Conservation (phyloP, 2,329 filamentous ascomycete species). For the Ilyonectria destructans region DNA sequence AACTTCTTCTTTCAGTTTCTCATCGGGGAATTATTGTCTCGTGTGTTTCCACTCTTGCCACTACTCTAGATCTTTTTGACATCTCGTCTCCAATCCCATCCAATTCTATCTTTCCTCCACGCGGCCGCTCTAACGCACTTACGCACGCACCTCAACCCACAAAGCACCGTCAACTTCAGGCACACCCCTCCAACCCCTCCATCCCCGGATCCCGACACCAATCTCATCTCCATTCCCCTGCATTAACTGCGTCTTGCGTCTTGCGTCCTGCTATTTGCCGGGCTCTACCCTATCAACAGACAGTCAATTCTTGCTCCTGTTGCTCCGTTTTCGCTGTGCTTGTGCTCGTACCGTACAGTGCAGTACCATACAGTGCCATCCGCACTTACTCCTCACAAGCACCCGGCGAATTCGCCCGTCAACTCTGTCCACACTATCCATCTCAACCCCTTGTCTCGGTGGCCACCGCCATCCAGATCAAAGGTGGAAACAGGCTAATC, state of each 20-base stretch:
- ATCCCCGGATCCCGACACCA: conserved; percentile 34
- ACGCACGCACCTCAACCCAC: conserved; percentile 2
- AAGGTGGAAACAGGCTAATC: conserved; percentile 25
- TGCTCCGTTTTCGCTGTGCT: conserved; percentile 24
- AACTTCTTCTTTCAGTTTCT: conserved; percentile 35
- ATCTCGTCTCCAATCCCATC: conserved; percentile 4
- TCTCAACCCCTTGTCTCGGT: conserved; percentile 19
- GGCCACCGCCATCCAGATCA: conserved; percentile 9
- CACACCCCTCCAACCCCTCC: conserved; percentile 20
- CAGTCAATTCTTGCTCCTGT: conserved; percentile 10
- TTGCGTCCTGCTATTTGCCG: conserved; percentile 8
- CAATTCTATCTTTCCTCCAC: conserved; percentile 8
- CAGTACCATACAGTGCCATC: conserved; percentile 17
- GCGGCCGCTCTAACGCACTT: conserved; percentile 32
- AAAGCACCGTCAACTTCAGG: conserved; percentile 13
- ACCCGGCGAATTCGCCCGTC: conserved; percentile 16
- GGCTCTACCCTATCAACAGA: conserved; percentile 29
- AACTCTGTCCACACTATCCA: conserved; percentile 11
- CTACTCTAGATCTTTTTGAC: background rate
- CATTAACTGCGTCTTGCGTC: conserved; percentile 11
- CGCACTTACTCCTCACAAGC: conserved; percentile 9
- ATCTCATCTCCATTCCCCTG: conserved; percentile 32
- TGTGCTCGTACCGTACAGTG: conserved; percentile 17
- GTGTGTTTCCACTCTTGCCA: conserved; percentile 24
- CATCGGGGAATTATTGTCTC: conserved; percentile 34